A percentile compares a stretch with the other conserved stretches of the same genome.
Conservation (phyloP, 768 basidiomycete genomes). For the Kwoniella sp. region DNA sequence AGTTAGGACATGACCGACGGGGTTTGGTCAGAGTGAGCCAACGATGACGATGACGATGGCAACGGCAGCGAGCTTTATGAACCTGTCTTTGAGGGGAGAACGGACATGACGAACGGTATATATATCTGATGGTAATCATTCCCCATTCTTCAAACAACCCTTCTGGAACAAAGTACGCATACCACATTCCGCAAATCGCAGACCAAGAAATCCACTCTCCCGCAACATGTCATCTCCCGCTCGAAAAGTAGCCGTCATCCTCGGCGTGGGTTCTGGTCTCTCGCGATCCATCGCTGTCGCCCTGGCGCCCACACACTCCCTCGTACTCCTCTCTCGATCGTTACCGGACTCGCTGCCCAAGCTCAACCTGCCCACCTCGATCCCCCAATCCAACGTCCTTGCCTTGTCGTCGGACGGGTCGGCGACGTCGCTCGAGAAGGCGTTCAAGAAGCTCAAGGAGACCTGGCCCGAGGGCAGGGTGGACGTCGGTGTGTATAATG, state of each 20-base stretch:
- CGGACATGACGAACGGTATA: too few relatives aligned
- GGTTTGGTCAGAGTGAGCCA: not conserved
- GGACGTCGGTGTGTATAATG: conserved; percentile 50
- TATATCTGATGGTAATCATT: too few relatives aligned
- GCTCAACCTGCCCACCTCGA: conserved; percentile 26
- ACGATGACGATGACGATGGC: too few relatives aligned
- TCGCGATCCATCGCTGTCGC: conserved; percentile 29
- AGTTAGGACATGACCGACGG: not conserved
- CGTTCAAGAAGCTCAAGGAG: conserved; percentile 36
- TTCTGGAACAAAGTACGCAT: too few relatives aligned
- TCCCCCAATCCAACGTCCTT: conserved; percentile 27
- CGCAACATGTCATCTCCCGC: not conserved
- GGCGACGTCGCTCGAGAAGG: conserved; percentile 26
- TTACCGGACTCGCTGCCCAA: conserved; percentile 34
- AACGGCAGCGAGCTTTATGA: too few relatives aligned
- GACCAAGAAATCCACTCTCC: too few relatives aligned
- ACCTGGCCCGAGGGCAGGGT: conserved; percentile 43
- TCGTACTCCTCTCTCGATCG: conserved; percentile 50
- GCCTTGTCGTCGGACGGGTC: conserved; percentile 41
- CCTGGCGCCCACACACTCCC: conserved; percentile 46
- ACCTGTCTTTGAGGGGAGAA: too few relatives aligned
- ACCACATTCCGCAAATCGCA: too few relatives aligned
- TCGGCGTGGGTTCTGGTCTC: conserved; percentile 38
- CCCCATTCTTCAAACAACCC: too few relatives aligned
- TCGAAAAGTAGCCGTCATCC: conserved; percentile 33